Evolutionary conservation across 805 yeast genomes (phyloP), one percentile per base, ranked within the genome.

Genomic region (Metschnikowia bowlesiae): DNA sequence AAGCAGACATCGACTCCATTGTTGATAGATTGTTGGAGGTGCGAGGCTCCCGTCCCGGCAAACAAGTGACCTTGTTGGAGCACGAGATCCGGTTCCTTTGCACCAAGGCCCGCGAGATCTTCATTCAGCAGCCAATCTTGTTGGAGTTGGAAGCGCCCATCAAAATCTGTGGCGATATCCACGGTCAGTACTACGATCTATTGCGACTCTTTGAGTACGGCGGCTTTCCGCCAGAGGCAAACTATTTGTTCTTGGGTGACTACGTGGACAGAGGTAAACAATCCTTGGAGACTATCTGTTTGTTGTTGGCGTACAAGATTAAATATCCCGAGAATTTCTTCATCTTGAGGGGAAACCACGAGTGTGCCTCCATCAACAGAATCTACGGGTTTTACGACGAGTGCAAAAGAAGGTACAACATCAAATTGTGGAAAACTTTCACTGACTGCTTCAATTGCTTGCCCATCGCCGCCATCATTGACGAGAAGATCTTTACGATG

Each of bases 201-300:
- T 80, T 92, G 68, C 86, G 99, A 71, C 81, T 92, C 62, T 92
- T 92, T 64, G 98, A 94, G 75, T 92, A 92, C 66, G 98, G 99
- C 62, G 99, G 98, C 2, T 92, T 94, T 79, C 99, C 99, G 1
- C 99, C 99, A 10, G 98, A 94, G 70, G 96, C 98, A 16, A 92
- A 92, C 75, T 92, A 92, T 74, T 76, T 92, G 62, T 92, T 92
- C 67, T 74, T 92, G 53, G 99, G 99, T 59, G 99, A 92, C 78
- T 92, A 92, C 67, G 99, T 92, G 59, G 99, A 92, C 76, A 86
- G 99, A 79, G 99, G 99, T 65, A 90, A 91, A 68, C 98, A 94
- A 76, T 89, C 96, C 31, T 75, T 94, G 62, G 99, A 92, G 71
- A 94, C 98, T 14, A 92, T 92, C 63, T 92, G 98, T 71, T 75